phyloP scores from a whole-genome alignment of 129 eudicot genomes.

The Flaveria ramosissima region DNA sequence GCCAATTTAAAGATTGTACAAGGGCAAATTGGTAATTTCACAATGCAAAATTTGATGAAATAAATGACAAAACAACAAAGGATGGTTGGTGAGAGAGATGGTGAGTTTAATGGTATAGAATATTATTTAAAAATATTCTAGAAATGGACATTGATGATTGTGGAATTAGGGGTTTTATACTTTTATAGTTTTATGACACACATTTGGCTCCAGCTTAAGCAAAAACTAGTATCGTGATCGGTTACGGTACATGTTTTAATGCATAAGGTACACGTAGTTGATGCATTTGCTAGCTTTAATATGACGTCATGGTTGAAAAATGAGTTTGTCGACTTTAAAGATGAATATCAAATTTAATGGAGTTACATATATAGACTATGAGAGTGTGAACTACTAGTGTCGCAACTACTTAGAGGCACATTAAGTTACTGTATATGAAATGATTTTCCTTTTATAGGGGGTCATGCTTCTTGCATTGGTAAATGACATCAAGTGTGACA shows the following conservation, averaged over 20 bases:
- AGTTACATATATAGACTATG: background rate
- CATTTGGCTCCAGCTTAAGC: conserved; percentile 22
- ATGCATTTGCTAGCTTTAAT: background rate
- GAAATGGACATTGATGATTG: conserved; percentile 32
- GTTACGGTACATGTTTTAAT: background rate
- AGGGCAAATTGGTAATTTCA: conserved; percentile 35
- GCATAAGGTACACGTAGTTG: background rate
- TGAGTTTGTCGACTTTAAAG: background rate
- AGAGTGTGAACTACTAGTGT: conserved; percentile 25
- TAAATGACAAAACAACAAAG: conserved; percentile 27
- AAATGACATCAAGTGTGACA: conserved; percentile 7
- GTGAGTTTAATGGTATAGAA: conserved; percentile 37
- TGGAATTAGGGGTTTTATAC: conserved; percentile 20
- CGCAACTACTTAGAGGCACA: conserved; percentile 25
- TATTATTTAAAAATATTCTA: conserved; percentile 18
- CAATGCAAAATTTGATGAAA: background rate
- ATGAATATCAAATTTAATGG: background rate
- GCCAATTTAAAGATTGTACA: conserved; percentile 16
- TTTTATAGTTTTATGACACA: conserved; percentile 10
- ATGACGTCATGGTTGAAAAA: background rate
- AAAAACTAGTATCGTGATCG: background rate
- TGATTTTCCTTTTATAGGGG: background rate
- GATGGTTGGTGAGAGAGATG: conserved; percentile 28
- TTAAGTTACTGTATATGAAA: conserved; percentile 22
- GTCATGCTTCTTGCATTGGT: background rate